Evolutionary conservation across 2,329 filamentous ascomycete genomes (phyloP).

Genomic region (Biscogniauxia marginata): DNA sequence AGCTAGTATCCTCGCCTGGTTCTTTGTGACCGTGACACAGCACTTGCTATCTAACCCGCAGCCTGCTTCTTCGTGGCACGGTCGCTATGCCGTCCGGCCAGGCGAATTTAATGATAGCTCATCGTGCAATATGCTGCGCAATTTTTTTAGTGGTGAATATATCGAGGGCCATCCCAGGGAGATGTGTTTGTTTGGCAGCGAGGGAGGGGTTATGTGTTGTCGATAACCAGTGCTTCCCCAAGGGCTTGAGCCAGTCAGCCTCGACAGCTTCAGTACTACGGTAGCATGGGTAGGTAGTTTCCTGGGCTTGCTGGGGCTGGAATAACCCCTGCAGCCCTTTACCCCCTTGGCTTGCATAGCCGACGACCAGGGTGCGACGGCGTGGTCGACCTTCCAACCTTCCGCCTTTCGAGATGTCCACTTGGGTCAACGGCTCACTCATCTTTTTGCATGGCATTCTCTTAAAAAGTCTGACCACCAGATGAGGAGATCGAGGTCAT

Average conservation of each 20-base stretch:
- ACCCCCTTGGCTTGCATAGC: constrained; percentile 25
- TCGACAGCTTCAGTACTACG: not conserved
- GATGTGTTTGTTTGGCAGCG: not conserved
- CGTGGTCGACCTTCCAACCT: constrained; percentile 11
- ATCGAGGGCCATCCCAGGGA: not conserved
- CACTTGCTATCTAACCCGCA: not conserved
- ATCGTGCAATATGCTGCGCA: not conserved
- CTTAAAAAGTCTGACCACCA: constrained; percentile 4
- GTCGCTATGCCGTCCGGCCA: not conserved
- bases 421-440: constrained; percentile 8
- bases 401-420: constrained; percentile 15
- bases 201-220: not conserved
- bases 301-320: not conserved
- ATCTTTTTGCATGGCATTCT: constrained; percentile 5
- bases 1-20: not conserved
- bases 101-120: not conserved
- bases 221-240: not conserved
- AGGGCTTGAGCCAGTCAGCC: not conserved
- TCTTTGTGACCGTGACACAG: not conserved
- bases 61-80: not conserved
- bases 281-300: not conserved
- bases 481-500: constrained; percentile 1
- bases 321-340: not conserved
- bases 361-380: constrained; percentile 13
- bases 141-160: not conserved